phyloP scores from a whole-genome alignment of 2,329 filamentous ascomycete genomes.

The Alternaria tenuissima region DNA sequence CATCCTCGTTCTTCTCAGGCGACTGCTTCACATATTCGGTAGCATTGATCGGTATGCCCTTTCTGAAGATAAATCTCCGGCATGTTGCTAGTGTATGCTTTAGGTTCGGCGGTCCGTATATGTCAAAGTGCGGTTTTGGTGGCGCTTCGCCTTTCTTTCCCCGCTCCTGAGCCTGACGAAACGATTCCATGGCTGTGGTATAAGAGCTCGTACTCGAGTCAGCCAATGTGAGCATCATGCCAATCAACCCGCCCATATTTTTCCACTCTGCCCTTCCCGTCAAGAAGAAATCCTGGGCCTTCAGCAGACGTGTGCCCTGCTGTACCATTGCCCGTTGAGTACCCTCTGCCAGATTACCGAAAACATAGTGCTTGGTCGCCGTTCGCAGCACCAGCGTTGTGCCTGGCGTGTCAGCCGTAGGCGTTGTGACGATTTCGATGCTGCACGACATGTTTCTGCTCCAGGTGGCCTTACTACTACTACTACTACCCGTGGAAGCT shows the following conservation, averaged over 20 bases:
- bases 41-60: constrained; percentile 75
- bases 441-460: constrained; percentile 70
- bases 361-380: constrained; percentile 75
- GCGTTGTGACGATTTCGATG: constrained; percentile 79
- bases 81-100: constrained; percentile 82
- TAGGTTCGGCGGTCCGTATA: constrained; percentile 84
- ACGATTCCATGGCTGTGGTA: constrained; percentile 53
- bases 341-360: constrained; percentile 84
- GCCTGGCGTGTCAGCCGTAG: constrained; percentile 87
- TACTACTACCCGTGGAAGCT: neutral
- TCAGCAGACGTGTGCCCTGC: constrained; percentile 69
- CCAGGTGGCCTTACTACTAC: neutral
- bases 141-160: constrained; percentile 28
- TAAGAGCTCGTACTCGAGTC: constrained; percentile 65
- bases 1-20: constrained; percentile 37
- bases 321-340: constrained; percentile 79
- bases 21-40: constrained; percentile 66
- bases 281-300: constrained; percentile 81
- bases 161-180: constrained; percentile 29
- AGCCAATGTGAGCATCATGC: constrained; percentile 84
- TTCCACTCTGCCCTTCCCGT: constrained; percentile 80
- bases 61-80: constrained; percentile 84
- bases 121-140: constrained; percentile 48
- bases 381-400: constrained; percentile 80
- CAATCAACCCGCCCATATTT: constrained; percentile 81